phyloP scores from a whole-genome alignment of 2,329 filamentous ascomycete species.

The Cryphonectria japonica region DNA sequence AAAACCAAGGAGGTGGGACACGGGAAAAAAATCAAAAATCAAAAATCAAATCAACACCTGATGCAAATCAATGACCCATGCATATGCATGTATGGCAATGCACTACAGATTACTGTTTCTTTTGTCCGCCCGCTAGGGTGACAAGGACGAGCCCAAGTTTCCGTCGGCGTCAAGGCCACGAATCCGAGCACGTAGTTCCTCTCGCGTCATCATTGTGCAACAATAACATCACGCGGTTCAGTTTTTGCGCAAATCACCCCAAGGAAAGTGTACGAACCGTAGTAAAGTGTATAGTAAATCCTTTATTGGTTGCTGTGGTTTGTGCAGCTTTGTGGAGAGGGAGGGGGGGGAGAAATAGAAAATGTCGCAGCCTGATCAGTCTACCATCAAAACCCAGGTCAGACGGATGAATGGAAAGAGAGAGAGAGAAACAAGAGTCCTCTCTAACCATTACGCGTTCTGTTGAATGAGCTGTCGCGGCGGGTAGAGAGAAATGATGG shows the following conservation, averaged over 20 bases:
- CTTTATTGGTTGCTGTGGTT: not conserved
- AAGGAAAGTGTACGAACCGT: not conserved
- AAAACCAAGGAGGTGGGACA: not conserved
- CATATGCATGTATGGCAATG: not conserved
- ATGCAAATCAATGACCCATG: not conserved
- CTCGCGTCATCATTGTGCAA: not conserved
- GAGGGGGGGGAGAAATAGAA: not conserved
- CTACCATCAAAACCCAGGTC: not conserved
- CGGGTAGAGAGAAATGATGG: not conserved
- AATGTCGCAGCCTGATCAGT: conserved; percentile 5
- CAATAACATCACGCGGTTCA: too few relatives aligned
- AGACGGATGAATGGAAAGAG: not conserved
- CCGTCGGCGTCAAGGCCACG: not conserved
- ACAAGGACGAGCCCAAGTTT: not conserved
- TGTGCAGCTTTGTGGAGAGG: not conserved
- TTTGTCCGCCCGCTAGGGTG: not conserved
- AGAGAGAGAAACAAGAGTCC: not conserved
- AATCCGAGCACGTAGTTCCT: not conserved
- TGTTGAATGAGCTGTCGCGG: not conserved
- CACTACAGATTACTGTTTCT: not conserved
- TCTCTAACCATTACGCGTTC: not conserved
- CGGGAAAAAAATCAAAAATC: not conserved
- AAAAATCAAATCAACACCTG: not conserved
- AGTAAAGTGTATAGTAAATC: not conserved
- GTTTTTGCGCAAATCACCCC: not conserved